Base-by-base conservation (phyloP, 306 rosid species). In the Comarum palustre region DNA sequence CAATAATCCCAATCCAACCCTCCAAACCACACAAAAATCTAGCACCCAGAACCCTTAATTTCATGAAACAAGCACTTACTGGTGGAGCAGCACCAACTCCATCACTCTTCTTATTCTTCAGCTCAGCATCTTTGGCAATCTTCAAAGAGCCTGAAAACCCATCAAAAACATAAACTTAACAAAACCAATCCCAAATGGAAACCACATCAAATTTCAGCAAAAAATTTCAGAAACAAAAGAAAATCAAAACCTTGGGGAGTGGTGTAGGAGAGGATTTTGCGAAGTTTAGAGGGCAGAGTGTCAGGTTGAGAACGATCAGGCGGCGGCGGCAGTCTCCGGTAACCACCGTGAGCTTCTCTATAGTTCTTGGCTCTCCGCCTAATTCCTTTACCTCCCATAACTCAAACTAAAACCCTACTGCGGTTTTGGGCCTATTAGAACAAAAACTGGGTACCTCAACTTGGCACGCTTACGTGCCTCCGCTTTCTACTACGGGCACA, bases 331-430 rank as follows among this genome's bases (percentile, higher is more conserved):
- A 93, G 98, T 52, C 80, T 82, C 36, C 7, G 77, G 82, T 78
- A 78, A 58, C 88, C 87, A 25, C 98, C 98, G 58, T 93, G 97
- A 17, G 98, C 92, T 9, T 89, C 91, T 31, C 71, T 82, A 85
- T 90, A 93, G 76, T 93, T 93, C 72, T 90, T 88, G 85, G 89
- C 97, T 83, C 98, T 85, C 50, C 98, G 81, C 73, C 74, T 81
- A 64, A 74, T 39, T 75, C 97, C 98, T 76, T 86, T 89, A 0
- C 91, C 90, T 58, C 92, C 97, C 98, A 93, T 58, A 52, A 67
- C 73, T 25, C 74, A 29, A 29, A 29, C 31, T 12, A 8, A 38
- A 74, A 75, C 66, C 79, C 79, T 66, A 15, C 64, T 14, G 31
- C 12, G 13, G 1, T 4, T 69, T 51, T 34, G 62, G 62, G 62